Evolutionary conservation across 257 asterid species (phyloP), one percentile per base, ranked within the genome.

Genomic region (Rhazya stricta): DNA sequence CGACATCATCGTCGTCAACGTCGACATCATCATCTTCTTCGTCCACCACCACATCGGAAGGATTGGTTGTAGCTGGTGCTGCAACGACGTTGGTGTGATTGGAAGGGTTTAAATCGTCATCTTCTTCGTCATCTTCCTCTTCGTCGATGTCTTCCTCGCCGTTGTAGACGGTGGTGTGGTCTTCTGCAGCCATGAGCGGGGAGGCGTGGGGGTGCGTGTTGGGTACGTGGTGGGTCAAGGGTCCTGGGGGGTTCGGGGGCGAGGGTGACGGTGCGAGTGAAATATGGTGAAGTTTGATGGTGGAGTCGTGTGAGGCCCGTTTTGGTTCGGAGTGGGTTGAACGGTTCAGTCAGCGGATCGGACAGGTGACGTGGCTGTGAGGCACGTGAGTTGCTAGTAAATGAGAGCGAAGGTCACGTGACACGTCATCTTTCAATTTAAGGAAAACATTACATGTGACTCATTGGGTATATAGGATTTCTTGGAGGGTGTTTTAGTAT

Each of bases 1-100:
- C 92, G 4, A 89, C 96, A 67, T 88, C 97, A 67, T 84, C 80
- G 25, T 82, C 84, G n/a, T 82, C 89, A 2, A 61, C 82, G 54
- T 76, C 82, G 4, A 71, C 89, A 13, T 89, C 87, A 8, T 82
- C 86, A 16, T 78, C 82, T 39, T 78, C 85, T 7, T 70, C 91
- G 73, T 85, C 90, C 69, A 82, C 88, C 70, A 84, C 88, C 79
- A 79, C 89, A 34, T 86, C 91, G 79, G 86, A 83, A 72, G 81
- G 76, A 9, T 76, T 57, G 30, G 68, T 69, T 3, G 50, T 51
- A 51, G 50, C 58, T 16, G n/a, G n/a, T n/a, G 58, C 58, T 3
- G 74, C 73, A 78, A 56, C 54, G 77, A 41, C n/a, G 82, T 79
- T 6, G 80, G 34, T 21, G 19, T 61, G 81, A 81, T 77, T 54